A percentile compares a stretch with the other conserved stretches of the same genome.
phyloP scores from a whole-genome alignment of 1,139 yeast species.

The Candida sp. region DNA sequence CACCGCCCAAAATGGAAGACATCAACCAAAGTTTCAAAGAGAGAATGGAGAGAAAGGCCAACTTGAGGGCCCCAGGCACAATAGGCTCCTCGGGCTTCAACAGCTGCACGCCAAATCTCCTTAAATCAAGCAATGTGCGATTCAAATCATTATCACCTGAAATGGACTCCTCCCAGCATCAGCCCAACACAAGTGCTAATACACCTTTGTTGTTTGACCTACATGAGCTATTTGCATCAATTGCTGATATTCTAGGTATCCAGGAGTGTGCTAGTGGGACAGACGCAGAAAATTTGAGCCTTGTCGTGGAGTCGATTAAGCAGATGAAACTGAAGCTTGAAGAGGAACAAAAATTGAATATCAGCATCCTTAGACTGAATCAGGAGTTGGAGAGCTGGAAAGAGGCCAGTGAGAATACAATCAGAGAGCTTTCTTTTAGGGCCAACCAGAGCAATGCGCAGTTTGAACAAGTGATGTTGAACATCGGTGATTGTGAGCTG shows the following conservation, averaged over 20 bases:
- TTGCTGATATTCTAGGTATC: too few relatives aligned
- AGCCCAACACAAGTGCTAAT: too few relatives aligned
- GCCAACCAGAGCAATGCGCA: background rate
- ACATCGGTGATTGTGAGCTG: background rate
- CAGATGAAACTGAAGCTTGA: background rate
- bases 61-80: background rate
- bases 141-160: background rate
- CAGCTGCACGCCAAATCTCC: background rate
- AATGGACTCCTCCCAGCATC: too few relatives aligned
- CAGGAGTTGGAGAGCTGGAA: background rate
- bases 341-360: background rate
- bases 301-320: too few relatives aligned
- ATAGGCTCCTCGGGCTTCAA: background rate
- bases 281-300: too few relatives aligned
- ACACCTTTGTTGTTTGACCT: too few relatives aligned
- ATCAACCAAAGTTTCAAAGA: background rate
- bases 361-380: background rate
- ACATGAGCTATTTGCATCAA: too few relatives aligned
- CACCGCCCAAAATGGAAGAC: background rate
- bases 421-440: background rate
- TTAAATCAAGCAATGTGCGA: background rate
- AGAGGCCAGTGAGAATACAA: background rate
- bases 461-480: background rate
- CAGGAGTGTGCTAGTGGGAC: too few relatives aligned
- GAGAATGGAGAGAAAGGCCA: constrained; percentile 8